These are phyloP conservation scores for Eimeria acervulina DNA, from an alignment of 169 alveolate genomes.

Conservation along the genomic window DNA sequence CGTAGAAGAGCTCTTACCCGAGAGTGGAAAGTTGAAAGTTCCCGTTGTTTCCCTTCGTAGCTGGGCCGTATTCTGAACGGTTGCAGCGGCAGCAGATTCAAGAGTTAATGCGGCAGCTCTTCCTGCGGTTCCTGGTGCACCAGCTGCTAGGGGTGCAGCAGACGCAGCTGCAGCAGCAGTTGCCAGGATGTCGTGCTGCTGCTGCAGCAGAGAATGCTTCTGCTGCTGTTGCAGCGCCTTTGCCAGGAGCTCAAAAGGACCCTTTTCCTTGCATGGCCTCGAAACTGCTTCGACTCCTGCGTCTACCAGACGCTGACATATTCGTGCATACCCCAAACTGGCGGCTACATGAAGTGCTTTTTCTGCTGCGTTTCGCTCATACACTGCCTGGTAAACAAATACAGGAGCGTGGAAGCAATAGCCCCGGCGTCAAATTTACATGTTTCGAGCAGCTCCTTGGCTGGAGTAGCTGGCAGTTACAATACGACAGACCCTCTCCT, in stretches of 20 bases:
- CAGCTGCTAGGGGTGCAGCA: constrained; percentile 33
- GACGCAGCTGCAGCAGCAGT: constrained; percentile 60
- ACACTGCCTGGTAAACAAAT: constrained; percentile 18
- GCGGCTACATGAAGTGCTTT: constrained; percentile 43
- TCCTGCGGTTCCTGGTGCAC: background rate
- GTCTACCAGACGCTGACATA: constrained; percentile 55
- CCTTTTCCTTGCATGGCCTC: background rate
- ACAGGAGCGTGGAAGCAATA: background rate
- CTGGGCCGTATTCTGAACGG: background rate
- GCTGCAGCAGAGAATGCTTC: constrained; percentile 53
- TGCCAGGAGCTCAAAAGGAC: constrained; percentile 53
- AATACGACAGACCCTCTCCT: background rate
- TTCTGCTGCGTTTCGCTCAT: constrained; percentile 39
- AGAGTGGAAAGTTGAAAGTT: background rate
- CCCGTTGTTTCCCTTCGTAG: background rate
- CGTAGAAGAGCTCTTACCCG: background rate
- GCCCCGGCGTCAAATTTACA: too few relatives aligned
- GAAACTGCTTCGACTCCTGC: constrained; percentile 20
- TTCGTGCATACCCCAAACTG: constrained; percentile 13
- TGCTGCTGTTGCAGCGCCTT: constrained; percentile 72
- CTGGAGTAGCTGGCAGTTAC: background rate
- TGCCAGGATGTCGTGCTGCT: constrained; percentile 64
- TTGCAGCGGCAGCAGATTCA: constrained; percentile 20
- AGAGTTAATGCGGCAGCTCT: constrained; percentile 22
- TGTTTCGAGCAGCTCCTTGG: background rate